These are phyloP conservation scores for Pseudisothecium myosuroides DNA, from an alignment of 225 moss, liverwort and hornwort genomes.

Conservation along the genomic window DNA sequence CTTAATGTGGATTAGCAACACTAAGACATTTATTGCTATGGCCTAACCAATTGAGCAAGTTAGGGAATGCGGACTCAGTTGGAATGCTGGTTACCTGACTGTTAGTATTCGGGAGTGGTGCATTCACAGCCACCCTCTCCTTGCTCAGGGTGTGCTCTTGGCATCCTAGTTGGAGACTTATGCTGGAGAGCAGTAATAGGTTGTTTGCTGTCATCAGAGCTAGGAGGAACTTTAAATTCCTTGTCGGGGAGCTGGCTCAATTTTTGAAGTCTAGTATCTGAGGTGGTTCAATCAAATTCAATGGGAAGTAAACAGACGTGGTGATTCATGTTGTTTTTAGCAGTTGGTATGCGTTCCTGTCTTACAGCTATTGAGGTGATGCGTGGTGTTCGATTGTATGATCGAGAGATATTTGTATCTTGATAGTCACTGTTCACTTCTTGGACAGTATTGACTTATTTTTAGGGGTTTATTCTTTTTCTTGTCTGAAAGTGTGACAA, in stretches of 20 bases:
- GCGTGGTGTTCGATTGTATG: background rate
- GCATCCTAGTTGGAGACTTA: background rate
- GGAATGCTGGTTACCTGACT: background rate
- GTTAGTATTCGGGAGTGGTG: background rate
- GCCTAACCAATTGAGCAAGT: background rate
- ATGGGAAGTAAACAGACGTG: background rate
- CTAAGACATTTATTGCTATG: background rate
- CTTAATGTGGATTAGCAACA: background rate
- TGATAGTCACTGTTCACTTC: background rate
- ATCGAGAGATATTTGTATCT: background rate
- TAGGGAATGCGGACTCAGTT: background rate
- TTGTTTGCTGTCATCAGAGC: background rate
- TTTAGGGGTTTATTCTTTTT: background rate
- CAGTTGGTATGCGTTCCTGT: background rate
- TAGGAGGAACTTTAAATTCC: background rate
- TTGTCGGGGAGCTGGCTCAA: background rate
- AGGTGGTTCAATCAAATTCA: background rate
- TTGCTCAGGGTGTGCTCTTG: background rate
- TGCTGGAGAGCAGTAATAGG: background rate
- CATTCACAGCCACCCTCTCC: background rate
- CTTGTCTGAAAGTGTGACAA: background rate
- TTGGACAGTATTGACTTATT: background rate
- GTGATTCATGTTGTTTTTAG: background rate
- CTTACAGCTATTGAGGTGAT: background rate
- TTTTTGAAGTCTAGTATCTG: background rate